phyloP scores from a whole-genome alignment of 345 rosid genomes.

The Capsella bursapastoris region DNA sequence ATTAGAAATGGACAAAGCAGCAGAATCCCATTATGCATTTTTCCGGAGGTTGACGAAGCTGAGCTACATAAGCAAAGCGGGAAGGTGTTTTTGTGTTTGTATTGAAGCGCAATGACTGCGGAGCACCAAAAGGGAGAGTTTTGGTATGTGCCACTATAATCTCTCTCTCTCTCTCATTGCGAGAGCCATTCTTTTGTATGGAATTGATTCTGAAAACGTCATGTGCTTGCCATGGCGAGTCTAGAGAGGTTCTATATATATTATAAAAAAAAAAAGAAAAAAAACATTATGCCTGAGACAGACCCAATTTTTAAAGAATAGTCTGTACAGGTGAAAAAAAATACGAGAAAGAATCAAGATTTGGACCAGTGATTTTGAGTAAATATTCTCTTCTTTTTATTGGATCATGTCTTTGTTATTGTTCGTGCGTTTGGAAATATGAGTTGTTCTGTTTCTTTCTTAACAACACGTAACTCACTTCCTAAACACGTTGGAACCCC shows the following conservation, averaged over 20 bases:
- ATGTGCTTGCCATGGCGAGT: constrained; percentile 18
- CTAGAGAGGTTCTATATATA: neutral
- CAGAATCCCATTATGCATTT: constrained; percentile 1
- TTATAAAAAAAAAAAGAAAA: neutral
- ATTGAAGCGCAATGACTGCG: constrained; percentile 11
- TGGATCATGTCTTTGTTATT: neutral
- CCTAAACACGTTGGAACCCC: no score
- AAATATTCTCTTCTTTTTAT: constrained; percentile 19
- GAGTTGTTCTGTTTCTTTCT: neutral
- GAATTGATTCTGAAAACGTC: constrained; percentile 23
- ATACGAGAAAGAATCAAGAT: neutral
- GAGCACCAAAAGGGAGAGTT: constrained; percentile 17
- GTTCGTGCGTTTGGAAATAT: neutral
- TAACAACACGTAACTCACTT: no score
- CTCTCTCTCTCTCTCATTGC: constrained; percentile 14
- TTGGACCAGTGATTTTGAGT: constrained; percentile 25
- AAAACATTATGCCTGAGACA: constrained; percentile 11
- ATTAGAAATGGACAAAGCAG: neutral
- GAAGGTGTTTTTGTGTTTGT: constrained; percentile 18
- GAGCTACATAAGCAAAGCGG: constrained; percentile 41
- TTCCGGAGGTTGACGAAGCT: neutral
- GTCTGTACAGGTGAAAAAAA: neutral
- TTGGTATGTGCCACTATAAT: neutral
- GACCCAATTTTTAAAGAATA: neutral
- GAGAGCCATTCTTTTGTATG: constrained; percentile 20